Evolutionary conservation across 495 filamentous ascomycete species (phyloP).

Genomic region (Lophium mytilinum): DNA sequence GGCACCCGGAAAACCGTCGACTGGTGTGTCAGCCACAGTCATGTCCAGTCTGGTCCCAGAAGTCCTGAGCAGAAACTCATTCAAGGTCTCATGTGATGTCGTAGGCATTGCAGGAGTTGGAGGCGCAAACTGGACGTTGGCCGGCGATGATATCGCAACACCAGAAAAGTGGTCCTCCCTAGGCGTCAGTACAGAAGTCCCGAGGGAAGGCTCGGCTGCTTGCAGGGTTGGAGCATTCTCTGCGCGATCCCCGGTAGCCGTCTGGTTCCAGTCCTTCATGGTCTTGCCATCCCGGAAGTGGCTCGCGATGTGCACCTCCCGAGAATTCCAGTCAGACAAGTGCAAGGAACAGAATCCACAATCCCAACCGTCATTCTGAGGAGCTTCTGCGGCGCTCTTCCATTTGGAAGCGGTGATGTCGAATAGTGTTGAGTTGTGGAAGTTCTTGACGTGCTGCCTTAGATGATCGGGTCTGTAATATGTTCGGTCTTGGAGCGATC

Average conservation of each 20-base stretch:
- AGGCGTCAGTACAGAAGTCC: background rate
- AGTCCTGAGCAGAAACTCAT: too few relatives aligned
- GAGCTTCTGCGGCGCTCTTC: conserved; percentile 8
- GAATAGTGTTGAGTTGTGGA: conserved; percentile 13
- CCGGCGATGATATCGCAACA: background rate
- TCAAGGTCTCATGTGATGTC: too few relatives aligned
- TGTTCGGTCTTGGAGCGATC: conserved; percentile 8
- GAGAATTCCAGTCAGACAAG: conserved; percentile 9
- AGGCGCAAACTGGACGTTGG: background rate
- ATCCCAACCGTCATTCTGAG: background rate
- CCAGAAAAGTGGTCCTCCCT: too few relatives aligned
- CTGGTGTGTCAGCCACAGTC: background rate
- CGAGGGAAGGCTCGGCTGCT: background rate
- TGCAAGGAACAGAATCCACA: conserved; percentile 17
- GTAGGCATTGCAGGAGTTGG: background rate
- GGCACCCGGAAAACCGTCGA: background rate
- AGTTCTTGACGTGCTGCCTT: conserved; percentile 22
- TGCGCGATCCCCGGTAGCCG: background rate
- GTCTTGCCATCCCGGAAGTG: conserved; percentile 22
- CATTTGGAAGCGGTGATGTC: conserved; percentile 12
- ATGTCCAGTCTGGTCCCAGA: too few relatives aligned
- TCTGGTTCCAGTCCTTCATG: conserved; percentile 9
- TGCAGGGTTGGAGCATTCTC: background rate
- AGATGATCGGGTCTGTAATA: conserved; percentile 23
- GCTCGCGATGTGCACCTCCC: conserved; percentile 19